A percentile compares a stretch with the other conserved stretches of the same genome.
phyloP scores from a whole-genome alignment of 2,329 filamentous ascomycete species.

The Parascedosporium putredinis region DNA sequence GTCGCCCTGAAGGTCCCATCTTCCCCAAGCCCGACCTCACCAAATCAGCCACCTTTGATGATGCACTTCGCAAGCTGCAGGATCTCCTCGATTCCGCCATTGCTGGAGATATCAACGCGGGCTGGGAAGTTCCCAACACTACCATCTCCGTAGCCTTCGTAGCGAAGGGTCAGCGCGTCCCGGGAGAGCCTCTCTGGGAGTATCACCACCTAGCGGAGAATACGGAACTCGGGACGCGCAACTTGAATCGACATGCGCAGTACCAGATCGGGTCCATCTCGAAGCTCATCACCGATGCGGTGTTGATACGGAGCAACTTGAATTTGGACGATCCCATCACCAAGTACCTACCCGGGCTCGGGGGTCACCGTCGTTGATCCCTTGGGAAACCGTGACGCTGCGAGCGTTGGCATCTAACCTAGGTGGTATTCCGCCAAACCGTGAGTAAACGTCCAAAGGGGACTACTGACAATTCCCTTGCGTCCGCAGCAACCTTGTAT shows the following conservation, averaged over 20 bases:
- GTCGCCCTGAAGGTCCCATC: constrained; percentile 6
- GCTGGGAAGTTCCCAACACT: constrained; percentile 4
- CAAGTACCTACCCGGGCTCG: constrained; percentile 1
- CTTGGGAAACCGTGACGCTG: constrained; percentile 4
- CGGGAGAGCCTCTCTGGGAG: constrained; percentile 6
- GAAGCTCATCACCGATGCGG: constrained; percentile 4
- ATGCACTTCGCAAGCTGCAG: background rate
- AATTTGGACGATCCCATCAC: constrained; percentile 7
- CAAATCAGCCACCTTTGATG: background rate
- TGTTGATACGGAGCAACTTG: constrained; percentile 3
- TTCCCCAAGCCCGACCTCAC: constrained; percentile 1
- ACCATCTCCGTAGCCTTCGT: constrained; percentile 7
- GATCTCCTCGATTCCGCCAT: background rate
- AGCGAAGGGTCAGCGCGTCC: background rate
- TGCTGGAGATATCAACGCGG: background rate
- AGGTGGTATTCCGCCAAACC: constrained; percentile 5
- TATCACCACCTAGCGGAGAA: constrained; percentile 8
- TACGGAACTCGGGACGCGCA: constrained; percentile 2
- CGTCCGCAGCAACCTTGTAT: too few relatives aligned
- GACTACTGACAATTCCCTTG: too few relatives aligned
- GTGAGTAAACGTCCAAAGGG: background rate
- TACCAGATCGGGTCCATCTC: constrained; percentile 8
- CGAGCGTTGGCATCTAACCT: constrained; percentile 3
- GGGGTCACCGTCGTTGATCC: background rate
- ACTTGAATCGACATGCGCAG: constrained; percentile 4